These are phyloP conservation scores for Pseudopediastrum boryanum DNA, from an alignment of 139 green algal genomes.

Conservation along the genomic window DNA sequence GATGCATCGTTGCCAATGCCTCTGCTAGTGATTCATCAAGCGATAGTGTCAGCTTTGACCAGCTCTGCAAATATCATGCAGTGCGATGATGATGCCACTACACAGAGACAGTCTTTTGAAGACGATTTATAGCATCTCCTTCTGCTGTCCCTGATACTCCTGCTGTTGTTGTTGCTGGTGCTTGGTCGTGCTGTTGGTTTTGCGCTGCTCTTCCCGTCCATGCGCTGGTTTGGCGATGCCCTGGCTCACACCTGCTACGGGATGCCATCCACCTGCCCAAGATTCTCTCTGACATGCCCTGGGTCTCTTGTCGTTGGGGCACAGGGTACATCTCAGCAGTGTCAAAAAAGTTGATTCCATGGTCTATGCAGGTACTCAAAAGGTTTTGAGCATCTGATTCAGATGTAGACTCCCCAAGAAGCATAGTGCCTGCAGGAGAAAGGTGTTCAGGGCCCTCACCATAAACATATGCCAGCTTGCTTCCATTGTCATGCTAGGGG, in stretches of 20 bases:
- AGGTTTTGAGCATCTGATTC: conserved; percentile 44
- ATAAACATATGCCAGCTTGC: not conserved
- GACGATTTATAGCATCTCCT: not conserved
- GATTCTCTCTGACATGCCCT: conserved; percentile 15
- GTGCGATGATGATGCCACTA: too few species aligned
- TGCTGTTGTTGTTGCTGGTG: not conserved
- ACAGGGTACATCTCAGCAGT: conserved; percentile 97
- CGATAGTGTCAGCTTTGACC: too few species aligned
- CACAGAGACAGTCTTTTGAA: too few species aligned
- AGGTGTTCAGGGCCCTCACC: not conserved
- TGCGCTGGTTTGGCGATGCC: not conserved
- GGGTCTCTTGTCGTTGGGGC: conserved; percentile 66
- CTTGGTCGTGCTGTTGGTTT: not conserved
- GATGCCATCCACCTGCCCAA: conserved; percentile 59
- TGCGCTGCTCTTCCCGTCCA: not conserved
- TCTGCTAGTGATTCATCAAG: too few species aligned
- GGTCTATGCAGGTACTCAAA: conserved; percentile 65
- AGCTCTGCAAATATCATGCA: too few species aligned
- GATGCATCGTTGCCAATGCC: too few species aligned
- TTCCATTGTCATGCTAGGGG: not conserved
- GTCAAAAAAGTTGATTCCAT: conserved; percentile 88
- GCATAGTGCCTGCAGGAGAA: conserved; percentile 81
- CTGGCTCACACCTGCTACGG: conserved; percentile 22
- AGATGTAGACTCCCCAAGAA: conserved; percentile 79
- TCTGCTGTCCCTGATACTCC: not conserved